Evolutionary conservation across 129 eudicot species (phyloP).

Genomic region (Centaurea solstitialis): DNA sequence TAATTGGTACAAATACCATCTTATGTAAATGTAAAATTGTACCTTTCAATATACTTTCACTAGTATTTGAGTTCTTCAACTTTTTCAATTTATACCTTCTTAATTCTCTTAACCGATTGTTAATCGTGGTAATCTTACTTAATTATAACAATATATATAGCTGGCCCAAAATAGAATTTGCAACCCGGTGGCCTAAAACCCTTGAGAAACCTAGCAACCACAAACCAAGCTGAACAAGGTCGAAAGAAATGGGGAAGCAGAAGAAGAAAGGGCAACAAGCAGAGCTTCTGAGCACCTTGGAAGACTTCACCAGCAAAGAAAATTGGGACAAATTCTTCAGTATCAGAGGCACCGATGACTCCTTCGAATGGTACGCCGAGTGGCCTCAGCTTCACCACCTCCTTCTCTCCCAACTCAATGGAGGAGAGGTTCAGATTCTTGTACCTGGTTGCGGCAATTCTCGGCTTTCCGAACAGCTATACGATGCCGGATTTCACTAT

Average conservation of each 20-base stretch:
- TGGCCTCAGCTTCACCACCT: conserved; percentile 72
- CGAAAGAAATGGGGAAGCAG: conserved; percentile 25
- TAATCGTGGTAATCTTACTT: too few species aligned
- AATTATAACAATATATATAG: too few species aligned
- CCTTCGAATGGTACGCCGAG: conserved; percentile 93
- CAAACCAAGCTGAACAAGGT: not conserved
- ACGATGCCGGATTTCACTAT: conserved; percentile 61
- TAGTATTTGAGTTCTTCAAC: too few species aligned
- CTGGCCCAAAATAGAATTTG: not conserved
- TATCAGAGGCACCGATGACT: conserved; percentile 55
- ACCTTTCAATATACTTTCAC: too few species aligned
- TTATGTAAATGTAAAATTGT: too few species aligned
- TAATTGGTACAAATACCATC: too few species aligned
- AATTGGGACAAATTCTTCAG: conserved; percentile 88
- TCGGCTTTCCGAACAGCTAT: conserved; percentile 68
- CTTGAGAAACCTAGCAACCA: conserved; percentile 3
- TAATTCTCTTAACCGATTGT: too few species aligned
- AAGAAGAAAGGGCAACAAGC: conserved; percentile 27
- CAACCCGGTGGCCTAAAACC: conserved; percentile 14
- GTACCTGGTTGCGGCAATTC: conserved; percentile 96
- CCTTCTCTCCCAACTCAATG: conserved; percentile 36
- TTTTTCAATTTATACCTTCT: too few species aligned
- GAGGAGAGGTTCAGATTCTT: conserved; percentile 42
- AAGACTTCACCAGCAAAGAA: conserved; percentile 78
- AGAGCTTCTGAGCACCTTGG: conserved; percentile 64